phyloP scores from a whole-genome alignment of 345 rosid species.

The Hirschfeldia incana region DNA sequence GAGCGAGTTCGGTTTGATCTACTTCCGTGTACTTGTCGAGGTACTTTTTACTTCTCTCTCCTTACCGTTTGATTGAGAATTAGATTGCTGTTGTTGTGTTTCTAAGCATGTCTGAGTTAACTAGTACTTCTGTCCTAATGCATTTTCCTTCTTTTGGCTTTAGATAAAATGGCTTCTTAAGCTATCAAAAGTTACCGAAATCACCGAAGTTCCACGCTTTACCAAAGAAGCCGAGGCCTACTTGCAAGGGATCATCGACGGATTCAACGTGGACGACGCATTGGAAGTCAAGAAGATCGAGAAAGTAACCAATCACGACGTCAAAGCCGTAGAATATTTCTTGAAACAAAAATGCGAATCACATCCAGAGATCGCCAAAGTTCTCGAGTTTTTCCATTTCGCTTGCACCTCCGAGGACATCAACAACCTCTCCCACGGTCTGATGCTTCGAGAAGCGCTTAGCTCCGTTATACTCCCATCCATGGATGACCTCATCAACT shows the following conservation, averaged over 20 bases:
- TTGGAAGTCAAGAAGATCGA: constrained; percentile 79
- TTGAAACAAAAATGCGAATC: constrained; percentile 83
- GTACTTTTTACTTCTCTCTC: constrained; percentile 14
- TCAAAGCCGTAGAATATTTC: constrained; percentile 91
- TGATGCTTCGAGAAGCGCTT: constrained; percentile 85
- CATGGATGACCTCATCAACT: constrained; percentile 72
- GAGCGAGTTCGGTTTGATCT: constrained; percentile 89
- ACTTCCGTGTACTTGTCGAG: constrained; percentile 83
- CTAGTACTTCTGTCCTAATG: constrained; percentile 1
- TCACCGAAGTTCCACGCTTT: constrained; percentile 80
- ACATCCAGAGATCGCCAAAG: constrained; percentile 82
- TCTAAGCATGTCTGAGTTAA: not conserved
- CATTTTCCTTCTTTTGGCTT: not conserved
- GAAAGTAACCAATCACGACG: constrained; percentile 90
- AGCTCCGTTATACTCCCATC: constrained; percentile 59
- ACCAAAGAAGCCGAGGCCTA: constrained; percentile 59
- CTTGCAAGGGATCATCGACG: constrained; percentile 70
- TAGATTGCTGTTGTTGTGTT: not conserved
- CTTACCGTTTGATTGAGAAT: too few relatives aligned
- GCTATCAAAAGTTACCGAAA: constrained; percentile 78
- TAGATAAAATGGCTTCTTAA: constrained; percentile 87
- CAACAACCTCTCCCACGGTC: constrained; percentile 86
- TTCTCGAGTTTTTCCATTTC: constrained; percentile 92
- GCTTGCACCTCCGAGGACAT: constrained; percentile 98
- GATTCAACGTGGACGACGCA: constrained; percentile 70